Base-by-base conservation (phyloP, 2,329 filamentous ascomycete genomes). In the Stagonosporopsis chrysanthemi region DNA sequence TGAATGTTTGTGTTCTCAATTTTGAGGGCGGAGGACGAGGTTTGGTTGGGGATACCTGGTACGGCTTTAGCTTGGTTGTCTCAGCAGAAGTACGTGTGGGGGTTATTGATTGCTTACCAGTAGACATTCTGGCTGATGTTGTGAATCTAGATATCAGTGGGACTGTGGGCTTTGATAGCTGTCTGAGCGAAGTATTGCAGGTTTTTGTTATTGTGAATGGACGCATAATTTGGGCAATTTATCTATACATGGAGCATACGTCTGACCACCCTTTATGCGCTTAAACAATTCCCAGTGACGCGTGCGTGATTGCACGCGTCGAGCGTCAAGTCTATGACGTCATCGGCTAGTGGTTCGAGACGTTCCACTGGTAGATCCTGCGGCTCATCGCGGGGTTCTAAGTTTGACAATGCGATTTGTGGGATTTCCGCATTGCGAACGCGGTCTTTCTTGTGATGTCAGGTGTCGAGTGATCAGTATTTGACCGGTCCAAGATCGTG, bases 1-100 rank as follows among this genome's bases (percentile, higher is more conserved):
- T 82, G 79, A 67, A 88, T 79, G 66, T 81, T 75, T n/a, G 79
- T 84, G 69, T 81, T 84, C 65, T 84, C 81, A 60, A 87, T 82
- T 41, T 79, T 79, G 55, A 80, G 71, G 28, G 51, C 60, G 42
- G 55, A 50, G 5, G 42, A 4, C 3, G 28, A 12, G 7, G 43
- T n/a, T 15, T 57, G 54, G 48, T 35, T 39, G 4, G 63, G 48
- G 3, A 57, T 40, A 5, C 46, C 61, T 47, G 50, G 33, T n/a
- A 52, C 17, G 19, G 42, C 47, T 58, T 58, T 49, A 58, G 55
- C 55, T 58, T 52, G 3, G 9, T 2, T 6, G 26, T 17, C 28
- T 53, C 40, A 58, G 55, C 54, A 17, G 14, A 22, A 3, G 17
- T 24, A 11, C 14, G 6, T n/a, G 12, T 5, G 1, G 7, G 17